A percentile compares a stretch with the other conserved stretches of the same genome.
phyloP scores from a whole-genome alignment of 2,329 filamentous ascomycete genomes.

The Nemania diffusa region DNA sequence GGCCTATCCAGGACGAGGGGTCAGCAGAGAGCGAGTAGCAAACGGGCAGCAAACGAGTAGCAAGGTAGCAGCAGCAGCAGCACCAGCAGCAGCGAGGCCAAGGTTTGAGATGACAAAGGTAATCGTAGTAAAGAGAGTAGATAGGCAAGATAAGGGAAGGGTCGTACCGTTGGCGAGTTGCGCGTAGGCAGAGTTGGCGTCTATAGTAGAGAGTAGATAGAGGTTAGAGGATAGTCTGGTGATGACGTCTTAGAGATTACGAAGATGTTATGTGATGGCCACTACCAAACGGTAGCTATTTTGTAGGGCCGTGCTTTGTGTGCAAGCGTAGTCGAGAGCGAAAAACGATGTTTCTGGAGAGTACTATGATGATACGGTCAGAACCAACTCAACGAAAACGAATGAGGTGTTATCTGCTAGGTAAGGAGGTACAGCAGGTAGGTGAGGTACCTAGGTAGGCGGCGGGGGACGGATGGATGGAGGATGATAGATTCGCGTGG shows the following conservation, averaged over 20 bases:
- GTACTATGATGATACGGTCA: constrained; percentile 46
- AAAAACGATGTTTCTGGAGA: constrained; percentile 20
- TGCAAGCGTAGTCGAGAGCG: background rate
- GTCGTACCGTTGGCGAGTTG: constrained; percentile 59
- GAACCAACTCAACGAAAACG: constrained; percentile 47
- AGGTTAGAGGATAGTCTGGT: constrained; percentile 44
- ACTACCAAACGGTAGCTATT: constrained; percentile 1
- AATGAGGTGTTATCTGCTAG: background rate
- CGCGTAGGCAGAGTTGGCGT: constrained; percentile 61
- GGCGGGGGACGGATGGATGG: background rate
- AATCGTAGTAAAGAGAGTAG: background rate
- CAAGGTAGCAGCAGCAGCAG: too few relatives aligned
- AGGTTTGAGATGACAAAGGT: background rate
- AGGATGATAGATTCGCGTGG: background rate
- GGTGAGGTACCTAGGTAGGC: background rate
- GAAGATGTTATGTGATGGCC: background rate
- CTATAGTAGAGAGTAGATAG: constrained; percentile 47
- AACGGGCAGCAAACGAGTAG: constrained; percentile 11
- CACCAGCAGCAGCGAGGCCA: background rate
- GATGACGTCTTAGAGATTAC: constrained; percentile 36
- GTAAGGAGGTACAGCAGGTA: background rate
- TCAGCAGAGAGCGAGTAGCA: constrained; percentile 17
- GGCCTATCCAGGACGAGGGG: constrained; percentile 56
- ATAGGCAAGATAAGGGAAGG: constrained; percentile 2
- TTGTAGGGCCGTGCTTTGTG: background rate